phyloP scores from a whole-genome alignment of 768 basidiomycete genomes.

The Tylopilus subfusipes region DNA sequence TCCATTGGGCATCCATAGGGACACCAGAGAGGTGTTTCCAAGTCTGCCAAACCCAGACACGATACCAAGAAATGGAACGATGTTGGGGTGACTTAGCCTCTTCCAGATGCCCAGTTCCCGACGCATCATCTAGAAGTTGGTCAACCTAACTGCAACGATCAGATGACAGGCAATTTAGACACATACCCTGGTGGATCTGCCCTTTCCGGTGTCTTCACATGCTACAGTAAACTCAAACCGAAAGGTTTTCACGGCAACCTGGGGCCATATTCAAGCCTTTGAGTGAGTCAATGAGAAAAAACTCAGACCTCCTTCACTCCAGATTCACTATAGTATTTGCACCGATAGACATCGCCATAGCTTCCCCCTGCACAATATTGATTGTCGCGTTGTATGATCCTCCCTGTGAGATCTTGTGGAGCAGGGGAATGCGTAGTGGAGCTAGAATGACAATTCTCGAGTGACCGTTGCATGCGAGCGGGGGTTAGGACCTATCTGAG shows the following conservation, averaged over 20 bases:
- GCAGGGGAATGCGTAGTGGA: too few relatives aligned
- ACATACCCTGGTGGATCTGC: slow-evolving; percentile 6
- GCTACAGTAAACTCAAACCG: slow-evolving; percentile 7
- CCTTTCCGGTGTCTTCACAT: not conserved
- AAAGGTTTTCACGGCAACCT: slow-evolving; percentile 12
- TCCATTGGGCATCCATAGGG: slow-evolving; percentile 10
- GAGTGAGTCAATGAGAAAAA: not conserved
- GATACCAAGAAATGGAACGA: slow-evolving; percentile 12
- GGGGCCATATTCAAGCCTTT: not conserved
- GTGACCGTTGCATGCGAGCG: too few relatives aligned
- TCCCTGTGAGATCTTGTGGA: slow-evolving; percentile 5
- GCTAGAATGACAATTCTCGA: too few relatives aligned
- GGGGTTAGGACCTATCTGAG: too few relatives aligned
- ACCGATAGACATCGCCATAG: slow-evolving; percentile 5
- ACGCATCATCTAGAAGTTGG: slow-evolving; percentile 7
- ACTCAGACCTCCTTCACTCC: not conserved
- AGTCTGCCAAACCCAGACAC: slow-evolving; percentile 4
- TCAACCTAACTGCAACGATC: not conserved
- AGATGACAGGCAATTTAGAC: too few relatives aligned
- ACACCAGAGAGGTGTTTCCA: slow-evolving; percentile 6
- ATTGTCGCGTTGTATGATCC: not conserved
- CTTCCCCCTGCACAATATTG: slow-evolving; percentile 8
- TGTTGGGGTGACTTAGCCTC: slow-evolving; percentile 5
- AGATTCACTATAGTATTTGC: not conserved
- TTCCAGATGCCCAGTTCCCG: slow-evolving; percentile 15